Percentiles rank a stretch among this genome's conserved stretches.
phyloP scores from a whole-genome alignment of 1,284 basidiomycete species.

The Trametes pubescens region DNA sequence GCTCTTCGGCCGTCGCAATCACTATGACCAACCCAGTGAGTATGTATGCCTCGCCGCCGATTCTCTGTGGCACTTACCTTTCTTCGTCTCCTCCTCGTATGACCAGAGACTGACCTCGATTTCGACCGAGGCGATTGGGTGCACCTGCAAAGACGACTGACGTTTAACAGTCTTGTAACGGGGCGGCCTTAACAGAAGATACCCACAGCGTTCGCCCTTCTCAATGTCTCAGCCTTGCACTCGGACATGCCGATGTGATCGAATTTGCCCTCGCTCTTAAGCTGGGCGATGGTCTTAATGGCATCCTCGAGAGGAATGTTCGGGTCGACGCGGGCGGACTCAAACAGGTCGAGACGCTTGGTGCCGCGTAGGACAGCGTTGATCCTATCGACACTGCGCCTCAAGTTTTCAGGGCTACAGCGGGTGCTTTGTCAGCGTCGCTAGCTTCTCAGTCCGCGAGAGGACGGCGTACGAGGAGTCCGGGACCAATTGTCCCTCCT shows the following conservation, averaged over 20 bases:
- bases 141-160: background rate
- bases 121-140: conserved; percentile 45
- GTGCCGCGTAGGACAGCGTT: conserved; percentile 49
- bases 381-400: conserved; percentile 49
- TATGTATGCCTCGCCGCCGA: background rate
- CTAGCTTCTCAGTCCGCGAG: too few species aligned
- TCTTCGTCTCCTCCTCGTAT: conserved; percentile 54
- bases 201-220: conserved; percentile 43
- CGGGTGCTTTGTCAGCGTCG: background rate
- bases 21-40: conserved; percentile 34
- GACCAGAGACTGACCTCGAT: conserved; percentile 62
- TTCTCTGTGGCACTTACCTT: conserved; percentile 38
- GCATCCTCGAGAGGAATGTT: conserved; percentile 45
- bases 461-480: conserved; percentile 41
- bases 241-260: conserved; percentile 59
- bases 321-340: conserved; percentile 46
- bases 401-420: conserved; percentile 49
- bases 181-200: background rate
- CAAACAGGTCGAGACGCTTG: conserved; percentile 55
- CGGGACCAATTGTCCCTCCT: conserved; percentile 24
- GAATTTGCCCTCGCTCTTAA: conserved; percentile 38
- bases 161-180: background rate
- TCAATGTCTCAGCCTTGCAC: conserved; percentile 54
- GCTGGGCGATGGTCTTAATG: conserved; percentile 21
- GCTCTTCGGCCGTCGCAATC: conserved; percentile 49